phyloP scores from a whole-genome alignment of 352 stramenopile species.

The Phytophthora constricta region DNA sequence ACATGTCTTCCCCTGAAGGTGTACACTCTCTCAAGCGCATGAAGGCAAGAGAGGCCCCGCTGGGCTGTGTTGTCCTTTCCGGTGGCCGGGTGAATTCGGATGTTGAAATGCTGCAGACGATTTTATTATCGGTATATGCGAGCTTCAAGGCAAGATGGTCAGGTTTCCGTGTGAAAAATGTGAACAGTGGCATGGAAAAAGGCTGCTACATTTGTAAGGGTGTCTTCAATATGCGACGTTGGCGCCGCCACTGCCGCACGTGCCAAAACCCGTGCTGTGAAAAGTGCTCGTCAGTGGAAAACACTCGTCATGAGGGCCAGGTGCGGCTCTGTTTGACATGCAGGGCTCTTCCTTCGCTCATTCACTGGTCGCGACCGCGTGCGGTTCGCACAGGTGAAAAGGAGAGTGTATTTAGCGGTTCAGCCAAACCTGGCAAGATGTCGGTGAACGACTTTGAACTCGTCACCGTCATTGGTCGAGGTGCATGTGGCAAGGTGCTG shows the following conservation, averaged over 20 bases:
- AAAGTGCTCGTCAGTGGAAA: slow-evolving; percentile 73
- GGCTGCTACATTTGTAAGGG: slow-evolving; percentile 72
- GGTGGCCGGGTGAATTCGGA: slow-evolving; percentile 50
- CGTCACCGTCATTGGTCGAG: slow-evolving; percentile 73
- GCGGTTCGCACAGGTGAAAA: slow-evolving; percentile 72
- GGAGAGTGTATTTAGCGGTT: slow-evolving; percentile 71
- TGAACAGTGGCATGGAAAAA: slow-evolving; percentile 76
- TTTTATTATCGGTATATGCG: slow-evolving; percentile 65
- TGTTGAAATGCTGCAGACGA: slow-evolving; percentile 56
- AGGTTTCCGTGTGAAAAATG: slow-evolving; percentile 77
- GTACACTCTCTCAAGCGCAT: slow-evolving; percentile 55
- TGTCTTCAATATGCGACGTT: slow-evolving; percentile 75
- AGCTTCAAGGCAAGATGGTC: slow-evolving; percentile 79
- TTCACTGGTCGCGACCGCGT: slow-evolving; percentile 73
- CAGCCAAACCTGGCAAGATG: slow-evolving; percentile 71
- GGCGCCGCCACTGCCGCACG: slow-evolving; percentile 72
- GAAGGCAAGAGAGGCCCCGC: slow-evolving; percentile 59
- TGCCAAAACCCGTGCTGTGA: slow-evolving; percentile 74
- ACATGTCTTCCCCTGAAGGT: slow-evolving; percentile 47
- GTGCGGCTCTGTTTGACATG: slow-evolving; percentile 72
- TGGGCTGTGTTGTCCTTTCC: slow-evolving; percentile 64
- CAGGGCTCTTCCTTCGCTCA: slow-evolving; percentile 61
- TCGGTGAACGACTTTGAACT: slow-evolving; percentile 81
- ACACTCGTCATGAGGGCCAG: slow-evolving; percentile 67
- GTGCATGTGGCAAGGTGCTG: slow-evolving; percentile 75